Base-by-base conservation (phyloP, 2,329 filamentous ascomycete species). In the Apiospora sp. region DNA sequence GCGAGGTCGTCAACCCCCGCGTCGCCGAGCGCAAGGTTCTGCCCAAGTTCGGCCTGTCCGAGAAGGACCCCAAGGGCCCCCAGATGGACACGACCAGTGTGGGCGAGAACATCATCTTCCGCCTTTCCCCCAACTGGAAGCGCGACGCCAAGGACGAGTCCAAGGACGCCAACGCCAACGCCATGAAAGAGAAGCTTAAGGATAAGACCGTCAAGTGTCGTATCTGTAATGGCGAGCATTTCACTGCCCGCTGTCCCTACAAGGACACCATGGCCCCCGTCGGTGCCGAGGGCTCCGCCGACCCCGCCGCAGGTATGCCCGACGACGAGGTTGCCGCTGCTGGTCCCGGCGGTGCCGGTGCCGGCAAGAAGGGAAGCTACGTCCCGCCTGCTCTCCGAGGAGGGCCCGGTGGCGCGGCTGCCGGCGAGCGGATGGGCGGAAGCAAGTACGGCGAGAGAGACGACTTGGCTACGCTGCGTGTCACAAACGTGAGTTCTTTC, bases 131-230 rank as follows among this genome's bases (percentile, higher is more conserved):
- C 79, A 98, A 97, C 89, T 99, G 95, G 95, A 96, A 95, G 87
- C 92, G 93, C 81, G 94, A 94, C 77, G 92, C 93, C 82, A 94
- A 94, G 86, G 93, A 93, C 82, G 93, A 96, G 86, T 89, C 91
- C 86, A 90, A 91, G 81, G 91, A 92, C 79, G 85, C 89, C 80
- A 93, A 94, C 84, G 91, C 92, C 79, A 91, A 93, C 85, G 88
- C 88, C 79, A 90, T 93, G 86, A 93, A 93, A 86, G 90, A 92
- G 82, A 92, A 94, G 87, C 89, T 98, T 81, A 97, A 96, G 91
- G 95, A 98, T 87, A 98, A 98, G 91, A 97, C 98, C 88, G 97
- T 99, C 89, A 98, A 98, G 90, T 99, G 96, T 86, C 93, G 96
- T 89, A 98, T 99, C 83, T 99, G 96, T 87, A 94, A 92, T 83